Evolutionary conservation across 192 early-diverging fungal species (phyloP), one percentile per base, ranked within the genome.

Genomic region (Coemansia sp.): DNA sequence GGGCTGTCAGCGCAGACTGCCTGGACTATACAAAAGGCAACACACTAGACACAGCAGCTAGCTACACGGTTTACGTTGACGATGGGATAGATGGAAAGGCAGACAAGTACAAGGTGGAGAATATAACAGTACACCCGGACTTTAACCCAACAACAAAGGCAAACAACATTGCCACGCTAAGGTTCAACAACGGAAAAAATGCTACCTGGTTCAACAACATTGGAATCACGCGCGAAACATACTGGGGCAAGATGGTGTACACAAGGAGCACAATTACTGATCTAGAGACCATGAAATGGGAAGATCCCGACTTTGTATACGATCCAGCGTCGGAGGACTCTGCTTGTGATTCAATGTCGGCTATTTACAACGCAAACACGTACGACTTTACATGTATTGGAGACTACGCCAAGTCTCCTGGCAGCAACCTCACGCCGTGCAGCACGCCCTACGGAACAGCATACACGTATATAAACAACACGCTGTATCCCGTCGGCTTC

Each of bases 1-100:
- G 69, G 9, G 13, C 71, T 4, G 66, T 77, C 4, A 72, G 69
- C 63, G 75, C 75, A 53, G 70, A 71, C 63, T 77, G 75, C 47
- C 50, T 77, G 13, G 58, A 61, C 39, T 77, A 49, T 23, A 49
- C 19, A 2, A 48, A 12, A 13, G 64, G 45, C 23, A 44, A 23
- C 12, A 41, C 38, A 12, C 66, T 77, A 12, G 50, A 72, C 63
- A 50, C 1, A 5, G 13, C 40, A 0, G 38, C 41, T 11, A 59
- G 15, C 0, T 77, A 77, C 62, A 38, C 56, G 9, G 68, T 61
- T 26, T 64, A 53, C 8, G 41, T 77, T 0, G 65, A 72, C 53
- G 56, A 41, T 10, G 63, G 62, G 0, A 42, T 18, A 15, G 58
- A 63, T 32, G 50, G 56, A 37, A 41, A 43, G 37, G 41, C 62